phyloP scores from a whole-genome alignment of 768 basidiomycete species.

The Rhodosporidiobolus odoratus region DNA sequence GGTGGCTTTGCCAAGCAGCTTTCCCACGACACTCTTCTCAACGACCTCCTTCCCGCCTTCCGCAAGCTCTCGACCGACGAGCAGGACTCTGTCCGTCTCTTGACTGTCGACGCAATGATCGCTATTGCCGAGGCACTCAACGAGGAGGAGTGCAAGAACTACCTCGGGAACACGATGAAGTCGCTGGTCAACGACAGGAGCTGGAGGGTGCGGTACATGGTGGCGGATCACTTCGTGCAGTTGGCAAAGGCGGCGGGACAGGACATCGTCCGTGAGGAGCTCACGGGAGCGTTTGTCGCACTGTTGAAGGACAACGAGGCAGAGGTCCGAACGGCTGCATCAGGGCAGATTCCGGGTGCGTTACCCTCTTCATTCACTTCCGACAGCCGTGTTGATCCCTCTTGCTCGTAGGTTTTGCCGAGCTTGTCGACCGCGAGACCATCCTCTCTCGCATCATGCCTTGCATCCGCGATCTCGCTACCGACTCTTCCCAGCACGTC shows the following conservation, averaged over 20 bases:
- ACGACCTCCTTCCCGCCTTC: constrained; percentile 86
- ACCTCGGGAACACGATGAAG: constrained; percentile 79
- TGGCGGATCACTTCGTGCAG: constrained; percentile 95
- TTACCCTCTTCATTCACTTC: background rate
- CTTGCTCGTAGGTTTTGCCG: constrained; percentile 74
- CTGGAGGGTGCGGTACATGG: constrained; percentile 99
- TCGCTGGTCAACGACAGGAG: constrained; percentile 89
- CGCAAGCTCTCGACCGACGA: constrained; percentile 90
- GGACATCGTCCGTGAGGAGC: constrained; percentile 85
- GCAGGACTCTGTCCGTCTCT: constrained; percentile 91
- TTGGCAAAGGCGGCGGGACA: constrained; percentile 84
- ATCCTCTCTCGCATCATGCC: constrained; percentile 89
- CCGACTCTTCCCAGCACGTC: constrained; percentile 93
- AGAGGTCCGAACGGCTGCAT: constrained; percentile 91
- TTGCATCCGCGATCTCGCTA: constrained; percentile 86
- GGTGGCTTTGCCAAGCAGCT: constrained; percentile 65
- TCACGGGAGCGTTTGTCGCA: constrained; percentile 86
- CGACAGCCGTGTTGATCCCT: background rate
- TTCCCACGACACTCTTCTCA: constrained; percentile 69
- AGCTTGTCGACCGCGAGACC: constrained; percentile 84
- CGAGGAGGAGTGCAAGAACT: constrained; percentile 83
- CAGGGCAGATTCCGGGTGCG: constrained; percentile 91
- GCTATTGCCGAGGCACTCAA: constrained; percentile 78
- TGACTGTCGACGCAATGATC: constrained; percentile 94
- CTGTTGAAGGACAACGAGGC: constrained; percentile 97